phyloP scores from a whole-genome alignment of 306 rosid species.

The Prunus padus region DNA sequence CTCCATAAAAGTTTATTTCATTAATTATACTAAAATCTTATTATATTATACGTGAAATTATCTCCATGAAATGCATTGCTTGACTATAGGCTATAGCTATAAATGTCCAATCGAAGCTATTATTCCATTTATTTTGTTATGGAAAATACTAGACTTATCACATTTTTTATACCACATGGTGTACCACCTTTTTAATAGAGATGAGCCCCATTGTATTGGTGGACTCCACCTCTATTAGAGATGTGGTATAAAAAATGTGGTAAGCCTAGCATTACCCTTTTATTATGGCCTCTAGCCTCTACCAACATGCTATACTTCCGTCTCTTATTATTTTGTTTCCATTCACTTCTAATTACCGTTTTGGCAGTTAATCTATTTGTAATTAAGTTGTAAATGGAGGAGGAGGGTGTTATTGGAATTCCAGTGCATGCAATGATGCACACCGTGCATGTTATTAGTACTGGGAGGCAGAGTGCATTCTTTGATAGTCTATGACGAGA shows the following conservation, averaged over 20 bases:
- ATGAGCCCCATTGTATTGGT: no score
- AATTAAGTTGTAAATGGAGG: background rate
- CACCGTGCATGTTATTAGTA: background rate
- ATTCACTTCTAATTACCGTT: no score
- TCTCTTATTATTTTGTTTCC: no score
- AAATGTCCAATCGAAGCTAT: background rate
- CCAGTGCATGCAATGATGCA: constrained; percentile 5
- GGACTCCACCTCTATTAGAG: no score
- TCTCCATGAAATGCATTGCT: background rate
- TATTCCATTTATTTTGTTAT: background rate
- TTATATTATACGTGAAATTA: background rate
- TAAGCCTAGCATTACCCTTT: no score
- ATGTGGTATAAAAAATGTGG: no score
- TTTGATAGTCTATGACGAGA: background rate
- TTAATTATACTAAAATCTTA: background rate
- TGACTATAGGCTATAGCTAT: background rate
- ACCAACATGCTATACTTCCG: no score
- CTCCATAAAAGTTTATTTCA: background rate
- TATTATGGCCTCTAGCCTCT: no score
- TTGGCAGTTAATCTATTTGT: background rate
- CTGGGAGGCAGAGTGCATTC: background rate
- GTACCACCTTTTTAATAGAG: no score
- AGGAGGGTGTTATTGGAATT: background rate
- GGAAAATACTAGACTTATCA: no score
- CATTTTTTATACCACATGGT: no score